Percentiles rank a stretch among this genome's conserved stretches.
phyloP scores from a whole-genome alignment of 208 protist genomes.

The Crithidia brevicula region DNA sequence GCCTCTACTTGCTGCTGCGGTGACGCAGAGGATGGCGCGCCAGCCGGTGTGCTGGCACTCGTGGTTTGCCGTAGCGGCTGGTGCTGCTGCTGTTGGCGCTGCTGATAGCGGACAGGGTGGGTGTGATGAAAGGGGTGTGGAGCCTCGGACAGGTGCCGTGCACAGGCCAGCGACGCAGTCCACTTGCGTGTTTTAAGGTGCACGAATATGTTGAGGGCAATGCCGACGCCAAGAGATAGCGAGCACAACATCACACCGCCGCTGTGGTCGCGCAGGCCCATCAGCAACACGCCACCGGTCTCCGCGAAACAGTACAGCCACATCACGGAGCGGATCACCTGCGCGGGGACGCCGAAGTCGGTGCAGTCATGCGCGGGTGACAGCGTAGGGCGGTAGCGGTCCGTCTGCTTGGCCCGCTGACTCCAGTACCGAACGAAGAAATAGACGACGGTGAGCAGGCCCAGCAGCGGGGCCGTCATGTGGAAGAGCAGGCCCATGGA shows the following conservation, averaged over 20 bases:
- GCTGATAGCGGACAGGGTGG: neutral
- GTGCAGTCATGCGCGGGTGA: constrained; percentile 69
- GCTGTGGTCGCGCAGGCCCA: constrained; percentile 58
- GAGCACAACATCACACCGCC: constrained; percentile 59
- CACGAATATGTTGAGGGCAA: constrained; percentile 50
- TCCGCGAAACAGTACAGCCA: constrained; percentile 71
- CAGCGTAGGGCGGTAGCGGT: constrained; percentile 66
- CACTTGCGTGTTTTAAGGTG: constrained; percentile 54
- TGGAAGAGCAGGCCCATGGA: constrained; percentile 86
- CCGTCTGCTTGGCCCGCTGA: constrained; percentile 69
- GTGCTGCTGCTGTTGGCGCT: constrained; percentile 1
- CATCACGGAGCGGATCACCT: constrained; percentile 71
- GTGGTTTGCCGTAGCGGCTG: neutral
- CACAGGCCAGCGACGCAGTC: constrained; percentile 53
- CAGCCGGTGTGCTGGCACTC: no score
- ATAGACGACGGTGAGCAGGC: constrained; percentile 64
- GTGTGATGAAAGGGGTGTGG: constrained; percentile 10
- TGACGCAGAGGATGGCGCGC: no score
- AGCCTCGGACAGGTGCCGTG: constrained; percentile 28
- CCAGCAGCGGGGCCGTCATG: constrained; percentile 81
- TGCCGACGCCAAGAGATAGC: constrained; percentile 44
- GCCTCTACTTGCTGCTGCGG: neutral
- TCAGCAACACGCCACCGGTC: constrained; percentile 61
- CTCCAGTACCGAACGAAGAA: constrained; percentile 75
- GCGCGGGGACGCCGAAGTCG: constrained; percentile 64